phyloP scores from a whole-genome alignment of 208 protist genomes.

The Leishmania major region DNA sequence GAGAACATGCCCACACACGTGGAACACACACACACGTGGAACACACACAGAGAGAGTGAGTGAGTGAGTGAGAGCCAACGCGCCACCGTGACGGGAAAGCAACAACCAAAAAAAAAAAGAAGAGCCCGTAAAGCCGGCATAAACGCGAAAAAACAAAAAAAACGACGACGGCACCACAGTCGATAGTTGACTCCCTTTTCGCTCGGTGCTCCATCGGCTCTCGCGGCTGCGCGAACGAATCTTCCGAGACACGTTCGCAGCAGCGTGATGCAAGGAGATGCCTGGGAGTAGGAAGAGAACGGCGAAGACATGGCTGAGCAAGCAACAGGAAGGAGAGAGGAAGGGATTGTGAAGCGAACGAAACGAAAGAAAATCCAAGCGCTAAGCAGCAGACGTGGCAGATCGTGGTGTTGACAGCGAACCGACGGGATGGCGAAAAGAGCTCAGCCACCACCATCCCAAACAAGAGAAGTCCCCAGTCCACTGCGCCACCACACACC shows the following conservation, averaged over 20 bases:
- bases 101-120: not conserved
- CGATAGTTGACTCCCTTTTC: not conserved
- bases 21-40: not conserved
- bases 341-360: not conserved
- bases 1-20: not conserved
- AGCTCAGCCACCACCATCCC: not conserved
- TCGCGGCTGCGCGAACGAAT: not conserved
- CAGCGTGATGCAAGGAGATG: not conserved
- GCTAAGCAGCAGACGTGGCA: not conserved
- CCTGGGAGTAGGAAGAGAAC: not conserved
- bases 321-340: not conserved
- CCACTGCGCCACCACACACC: no score
- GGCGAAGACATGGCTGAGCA: not conserved
- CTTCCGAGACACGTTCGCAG: not conserved
- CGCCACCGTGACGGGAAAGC: not conserved
- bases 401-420: not conserved
- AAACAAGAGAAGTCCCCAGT: not conserved
- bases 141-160: not conserved
- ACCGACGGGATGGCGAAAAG: not conserved
- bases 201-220: not conserved
- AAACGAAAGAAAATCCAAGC: not conserved
- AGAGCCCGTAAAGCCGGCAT: not conserved
- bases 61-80: not conserved
- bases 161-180: not conserved
- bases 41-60: no score